phyloP scores from a whole-genome alignment of 345 rosid species.

The Eucalyptus sp. region DNA sequence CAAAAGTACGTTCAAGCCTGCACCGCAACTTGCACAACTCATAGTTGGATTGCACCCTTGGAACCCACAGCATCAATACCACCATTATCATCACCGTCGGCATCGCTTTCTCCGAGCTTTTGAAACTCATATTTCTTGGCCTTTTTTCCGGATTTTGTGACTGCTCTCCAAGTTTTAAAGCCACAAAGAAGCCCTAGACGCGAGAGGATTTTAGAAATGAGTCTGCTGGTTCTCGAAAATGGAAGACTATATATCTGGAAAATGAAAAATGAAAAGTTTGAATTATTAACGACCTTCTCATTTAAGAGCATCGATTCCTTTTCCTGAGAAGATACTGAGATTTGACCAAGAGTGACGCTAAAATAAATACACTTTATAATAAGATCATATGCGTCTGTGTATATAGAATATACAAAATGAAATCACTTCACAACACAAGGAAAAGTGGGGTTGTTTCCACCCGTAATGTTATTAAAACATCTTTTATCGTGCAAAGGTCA shows the following conservation, averaged over 20 bases:
- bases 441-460: neutral
- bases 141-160: neutral
- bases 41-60: neutral
- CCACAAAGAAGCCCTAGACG: neutral
- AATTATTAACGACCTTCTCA: neutral
- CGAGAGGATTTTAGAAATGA: neutral
- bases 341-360: neutral
- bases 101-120: neutral
- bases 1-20: neutral
- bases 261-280: neutral
- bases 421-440: neutral
- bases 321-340: neutral
- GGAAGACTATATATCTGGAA: neutral
- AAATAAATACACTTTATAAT: neutral
- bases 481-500: neutral
- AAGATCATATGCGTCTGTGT: neutral
- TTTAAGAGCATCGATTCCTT: neutral
- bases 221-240: neutral
- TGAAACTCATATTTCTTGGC: neutral
- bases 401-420: no score
- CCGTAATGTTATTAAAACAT: neutral
- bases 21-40: neutral
- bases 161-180: neutral
- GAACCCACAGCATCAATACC: neutral
- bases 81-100: neutral